Conservation (phyloP, 345 rosid genomes). For the Toxicodendron radicans region DNA sequence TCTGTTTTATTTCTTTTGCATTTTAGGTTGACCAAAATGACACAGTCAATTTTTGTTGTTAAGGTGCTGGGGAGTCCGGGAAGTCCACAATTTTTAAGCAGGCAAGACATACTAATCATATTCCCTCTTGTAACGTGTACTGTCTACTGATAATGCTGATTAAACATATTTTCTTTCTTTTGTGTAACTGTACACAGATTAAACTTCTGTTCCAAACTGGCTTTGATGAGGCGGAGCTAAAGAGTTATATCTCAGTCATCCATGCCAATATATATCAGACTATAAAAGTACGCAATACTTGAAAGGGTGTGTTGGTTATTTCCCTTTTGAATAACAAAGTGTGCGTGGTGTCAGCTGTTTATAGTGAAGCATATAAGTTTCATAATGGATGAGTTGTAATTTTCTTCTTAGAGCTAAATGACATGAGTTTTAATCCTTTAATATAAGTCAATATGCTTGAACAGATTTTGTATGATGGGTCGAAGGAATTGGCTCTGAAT, state of each 20-base stretch:
- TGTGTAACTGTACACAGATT: conserved; percentile 50
- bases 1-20: conserved; percentile 3
- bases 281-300: conserved; percentile 91
- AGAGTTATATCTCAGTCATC: conserved; percentile 86
- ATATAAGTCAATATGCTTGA: conserved; percentile 30
- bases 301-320: conserved; percentile 76
- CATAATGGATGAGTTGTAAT: neutral
- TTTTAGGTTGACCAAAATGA: conserved; percentile 7
- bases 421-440: neutral
- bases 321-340: conserved; percentile 41
- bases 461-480: conserved; percentile 87
- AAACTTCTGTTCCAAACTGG: conserved; percentile 98
- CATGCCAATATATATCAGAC: conserved; percentile 98
- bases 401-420: neutral
- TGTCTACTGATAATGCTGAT: conserved; percentile 9
- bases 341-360: conserved; percentile 29
- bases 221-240: conserved; percentile 82
- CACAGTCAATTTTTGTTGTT: conserved; percentile 20
- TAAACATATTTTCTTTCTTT: neutral
- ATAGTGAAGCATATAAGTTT: conserved; percentile 5
- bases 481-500: conserved; percentile 89
- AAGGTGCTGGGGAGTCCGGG: conserved; percentile 99
- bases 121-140: neutral
- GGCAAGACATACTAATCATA: conserved; percentile 40
- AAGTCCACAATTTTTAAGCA: conserved; percentile 99